phyloP scores from a whole-genome alignment of 202 grass and related monocot species.

The Setaria viridis region DNA sequence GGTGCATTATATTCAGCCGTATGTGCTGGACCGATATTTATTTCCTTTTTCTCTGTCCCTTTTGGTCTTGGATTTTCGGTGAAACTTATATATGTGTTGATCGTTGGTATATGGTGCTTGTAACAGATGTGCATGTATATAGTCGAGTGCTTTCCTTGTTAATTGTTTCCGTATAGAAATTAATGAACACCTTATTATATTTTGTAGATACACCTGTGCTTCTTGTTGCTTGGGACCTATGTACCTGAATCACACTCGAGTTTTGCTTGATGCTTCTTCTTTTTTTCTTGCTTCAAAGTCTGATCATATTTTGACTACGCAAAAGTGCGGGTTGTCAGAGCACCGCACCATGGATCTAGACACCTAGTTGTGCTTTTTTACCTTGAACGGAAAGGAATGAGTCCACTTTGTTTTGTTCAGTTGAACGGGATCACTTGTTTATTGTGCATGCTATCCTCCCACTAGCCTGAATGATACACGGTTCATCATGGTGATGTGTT shows the following conservation, averaged over 20 bases:
- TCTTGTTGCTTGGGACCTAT: conserved; percentile 1
- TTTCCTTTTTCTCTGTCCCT: not conserved
- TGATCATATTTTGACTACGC: not conserved
- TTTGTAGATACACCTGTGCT: conserved; percentile 22
- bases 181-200: conserved; percentile 34
- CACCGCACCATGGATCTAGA: not conserved
- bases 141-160: not conserved
- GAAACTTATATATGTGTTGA: not conserved
- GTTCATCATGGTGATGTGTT: conserved; percentile 16
- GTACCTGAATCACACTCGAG: not conserved
- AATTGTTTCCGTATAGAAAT: not conserved
- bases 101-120: not conserved
- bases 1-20: conserved; percentile 48
- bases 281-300: too few species aligned
- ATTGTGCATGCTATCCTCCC: conserved; percentile 22
- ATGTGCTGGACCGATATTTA: conserved; percentile 3
- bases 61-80: conserved; percentile 24
- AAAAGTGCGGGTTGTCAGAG: not conserved
- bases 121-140: not conserved
- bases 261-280: not conserved
- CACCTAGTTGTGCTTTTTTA: not conserved
- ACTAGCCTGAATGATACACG: not conserved
- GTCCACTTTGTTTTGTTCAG: not conserved
- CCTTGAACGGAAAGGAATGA: not conserved
- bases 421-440: not conserved